Conservation (phyloP, 1,284 basidiomycete genomes). For the Polyporus tsugae region DNA sequence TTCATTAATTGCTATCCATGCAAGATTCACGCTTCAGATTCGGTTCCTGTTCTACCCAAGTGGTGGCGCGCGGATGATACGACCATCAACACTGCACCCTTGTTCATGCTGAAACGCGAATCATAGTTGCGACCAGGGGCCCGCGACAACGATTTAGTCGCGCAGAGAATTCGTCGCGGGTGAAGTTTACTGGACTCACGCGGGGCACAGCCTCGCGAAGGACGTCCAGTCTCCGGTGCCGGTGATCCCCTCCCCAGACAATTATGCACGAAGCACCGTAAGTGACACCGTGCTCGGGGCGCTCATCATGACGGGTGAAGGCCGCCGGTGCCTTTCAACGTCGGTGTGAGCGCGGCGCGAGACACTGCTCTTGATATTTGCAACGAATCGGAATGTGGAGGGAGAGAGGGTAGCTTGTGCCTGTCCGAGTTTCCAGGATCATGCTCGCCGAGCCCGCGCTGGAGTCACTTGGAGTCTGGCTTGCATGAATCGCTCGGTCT, state of each 20-base stretch:
- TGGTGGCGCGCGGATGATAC: not conserved
- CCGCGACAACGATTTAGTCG: not conserved
- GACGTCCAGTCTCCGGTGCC: not conserved
- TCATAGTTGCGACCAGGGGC: not conserved
- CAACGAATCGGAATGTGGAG: not conserved
- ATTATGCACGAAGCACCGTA: slow-evolving; percentile 1
- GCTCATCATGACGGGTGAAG: not conserved
- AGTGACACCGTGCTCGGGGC: not conserved
- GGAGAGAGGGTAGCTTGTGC: not conserved
- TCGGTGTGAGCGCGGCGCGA: no score
- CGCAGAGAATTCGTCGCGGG: not conserved
- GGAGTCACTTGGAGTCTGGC: not conserved
- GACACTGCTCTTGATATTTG: not conserved
- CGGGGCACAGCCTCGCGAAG: slow-evolving; percentile 5
- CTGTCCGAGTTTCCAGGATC: not conserved
- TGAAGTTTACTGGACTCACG: not conserved
- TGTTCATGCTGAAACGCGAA: slow-evolving; percentile 2
- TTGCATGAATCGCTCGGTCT: not conserved
- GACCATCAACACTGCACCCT: not conserved
- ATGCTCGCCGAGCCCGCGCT: not conserved
- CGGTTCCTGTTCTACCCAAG: not conserved
- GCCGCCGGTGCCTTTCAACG: not conserved
- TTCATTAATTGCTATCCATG: slow-evolving; percentile 4
- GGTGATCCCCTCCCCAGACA: slow-evolving; percentile 1
- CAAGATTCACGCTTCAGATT: slow-evolving; percentile 3